These are phyloP conservation scores for Backusella psychrophila DNA, from an alignment of 192 early-diverging fungal species.

Conservation along the genomic window DNA sequence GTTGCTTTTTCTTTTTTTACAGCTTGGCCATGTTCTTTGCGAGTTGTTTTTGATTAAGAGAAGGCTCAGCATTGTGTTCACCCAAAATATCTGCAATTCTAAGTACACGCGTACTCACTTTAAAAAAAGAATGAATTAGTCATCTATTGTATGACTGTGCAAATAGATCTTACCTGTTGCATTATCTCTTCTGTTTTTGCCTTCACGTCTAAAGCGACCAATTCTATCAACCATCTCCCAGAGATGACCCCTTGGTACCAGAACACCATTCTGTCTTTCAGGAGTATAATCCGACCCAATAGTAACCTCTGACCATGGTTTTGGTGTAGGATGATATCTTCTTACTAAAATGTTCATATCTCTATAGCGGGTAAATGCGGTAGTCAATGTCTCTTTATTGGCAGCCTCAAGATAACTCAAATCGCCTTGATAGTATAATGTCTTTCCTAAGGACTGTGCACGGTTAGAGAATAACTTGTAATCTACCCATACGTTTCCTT, in stretches of 20 bases:
- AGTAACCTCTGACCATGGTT: constrained; percentile 44
- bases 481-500: constrained; percentile 59
- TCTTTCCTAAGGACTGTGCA: constrained; percentile 76
- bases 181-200: constrained; percentile 84
- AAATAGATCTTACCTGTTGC: constrained; percentile 53
- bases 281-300: constrained; percentile 48
- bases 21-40: not conserved
- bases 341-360: constrained; percentile 68
- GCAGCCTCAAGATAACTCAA: constrained; percentile 77
- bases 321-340: constrained; percentile 36
- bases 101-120: constrained; percentile 54
- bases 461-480: constrained; percentile 67
- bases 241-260: constrained; percentile 57
- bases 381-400: constrained; percentile 83
- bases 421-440: constrained; percentile 81
- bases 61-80: constrained; percentile 17
- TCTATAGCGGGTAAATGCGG: constrained; percentile 67
- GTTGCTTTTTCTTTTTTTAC: not conserved
- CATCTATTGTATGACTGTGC: not conserved
- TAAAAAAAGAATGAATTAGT: not conserved
- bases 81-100: constrained; percentile 57
- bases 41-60: constrained; percentile 7
- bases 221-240: constrained; percentile 84
- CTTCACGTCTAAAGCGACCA: constrained; percentile 76
- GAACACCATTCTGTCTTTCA: constrained; percentile 38